Conservation (phyloP, 108 stramenopile genomes). For the Cyclotella baltica region DNA sequence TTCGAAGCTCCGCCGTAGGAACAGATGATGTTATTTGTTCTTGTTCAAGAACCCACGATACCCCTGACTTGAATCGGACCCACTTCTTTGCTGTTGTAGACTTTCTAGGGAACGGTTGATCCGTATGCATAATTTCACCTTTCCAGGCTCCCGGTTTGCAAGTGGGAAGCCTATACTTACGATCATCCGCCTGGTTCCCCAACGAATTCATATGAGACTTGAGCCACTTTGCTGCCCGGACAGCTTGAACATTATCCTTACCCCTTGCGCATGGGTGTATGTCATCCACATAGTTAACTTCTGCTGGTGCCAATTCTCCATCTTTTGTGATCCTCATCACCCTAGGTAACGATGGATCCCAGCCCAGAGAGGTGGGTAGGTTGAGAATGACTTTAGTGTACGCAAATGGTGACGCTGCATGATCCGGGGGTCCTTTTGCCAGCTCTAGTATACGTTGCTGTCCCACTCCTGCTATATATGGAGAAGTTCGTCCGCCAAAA, state of each 20-base stretch:
- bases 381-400: constrained; percentile 16
- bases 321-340: not conserved
- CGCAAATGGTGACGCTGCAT: not conserved
- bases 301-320: constrained; percentile 1
- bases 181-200: constrained; percentile 10
- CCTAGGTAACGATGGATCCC: not conserved
- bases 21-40: not conserved
- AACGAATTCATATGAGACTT: constrained; percentile 13
- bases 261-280: constrained; percentile 1
- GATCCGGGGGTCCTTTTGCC: not conserved
- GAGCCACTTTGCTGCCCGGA: not conserved
- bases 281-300: constrained; percentile 6
- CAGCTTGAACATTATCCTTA: not conserved
- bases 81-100: constrained; percentile 24
- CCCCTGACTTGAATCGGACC: not conserved
- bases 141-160: too few relatives aligned
- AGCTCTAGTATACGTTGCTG: constrained; percentile 12
- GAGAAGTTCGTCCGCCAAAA: constrained; percentile 19
- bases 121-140: too few relatives aligned
- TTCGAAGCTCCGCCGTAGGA: not conserved
- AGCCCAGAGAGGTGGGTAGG: not conserved
- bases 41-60: not conserved
- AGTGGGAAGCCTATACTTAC: constrained; percentile 13
- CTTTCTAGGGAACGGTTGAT: constrained; percentile 13
- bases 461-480: constrained; percentile 3